Evolutionary conservation across 2,329 filamentous ascomycete species (phyloP), one percentile per base, ranked within the genome.

Genomic region (Colletotrichum ledebouriae): DNA sequence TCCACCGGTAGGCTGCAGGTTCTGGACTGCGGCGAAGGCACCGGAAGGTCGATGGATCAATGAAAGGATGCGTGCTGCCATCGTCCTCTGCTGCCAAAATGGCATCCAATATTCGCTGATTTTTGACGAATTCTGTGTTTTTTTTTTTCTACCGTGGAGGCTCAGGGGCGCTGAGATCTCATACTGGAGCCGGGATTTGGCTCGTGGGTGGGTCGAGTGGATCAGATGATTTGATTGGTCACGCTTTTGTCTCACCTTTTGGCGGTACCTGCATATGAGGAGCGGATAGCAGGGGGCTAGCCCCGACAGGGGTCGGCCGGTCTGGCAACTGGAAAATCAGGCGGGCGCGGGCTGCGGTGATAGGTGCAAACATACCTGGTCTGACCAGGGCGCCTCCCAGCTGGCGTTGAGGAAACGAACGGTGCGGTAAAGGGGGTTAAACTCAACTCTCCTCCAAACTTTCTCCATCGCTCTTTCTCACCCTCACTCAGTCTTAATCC

Each of bases 261-360:
- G 55, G 58, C 69, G 58, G 69, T 71, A 71, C 69, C 69, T 71
- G 69, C 69, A 69, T 69, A 50, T 41, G 47, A 67, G 49, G 55
- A 57, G 57, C 66, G 57, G 59, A 69, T 53, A 44, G 29, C 69
- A 69, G 61, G 65, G 49, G 46, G 52, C 7, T 34, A 15, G n/a
- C 2, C 33, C 63, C 56, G 55, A 59, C 55, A 59, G 55, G 65
- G 65, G 25, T 55, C 11, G 11, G 60, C 53, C 13, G 15, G 46
- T 2, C 11, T 39, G 53, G n/a, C 55, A 59, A 64, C 65, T 64
- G 65, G 25, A 6, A 6, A 17, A 50, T 25, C 15, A 29, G 13
- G 39, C 39, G 22, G 29, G 17, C 49, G 49, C 57, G 41, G 20
- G 10, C 33, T 17, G 17, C 17, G 33, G 10, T 59, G 57, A 50